Evolutionary conservation across 2,329 filamentous ascomycete genomes (phyloP).

Genomic region (Venturia nashicola): DNA sequence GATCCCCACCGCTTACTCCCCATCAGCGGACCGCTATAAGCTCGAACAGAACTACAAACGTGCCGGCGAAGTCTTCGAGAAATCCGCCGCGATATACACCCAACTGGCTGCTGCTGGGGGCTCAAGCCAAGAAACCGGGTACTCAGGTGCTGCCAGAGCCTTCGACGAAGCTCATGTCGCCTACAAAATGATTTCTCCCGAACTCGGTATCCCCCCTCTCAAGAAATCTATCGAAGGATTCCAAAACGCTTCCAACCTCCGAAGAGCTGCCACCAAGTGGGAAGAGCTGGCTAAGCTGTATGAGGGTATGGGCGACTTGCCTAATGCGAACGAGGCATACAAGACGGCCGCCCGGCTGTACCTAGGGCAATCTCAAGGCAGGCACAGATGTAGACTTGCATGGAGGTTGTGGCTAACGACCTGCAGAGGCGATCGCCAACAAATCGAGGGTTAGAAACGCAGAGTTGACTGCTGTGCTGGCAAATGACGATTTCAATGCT

Average conservation of each 20-base stretch:
- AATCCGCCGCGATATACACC: conserved; percentile 29
- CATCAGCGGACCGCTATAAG: conserved; percentile 3
- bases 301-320: conserved; percentile 71
- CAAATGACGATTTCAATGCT: neutral
- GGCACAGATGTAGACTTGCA: too few species aligned
- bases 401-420: too few species aligned
- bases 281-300: conserved; percentile 79
- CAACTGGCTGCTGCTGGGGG: conserved; percentile 38
- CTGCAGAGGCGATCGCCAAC: conserved; percentile 43
- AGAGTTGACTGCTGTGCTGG: conserved; percentile 60
- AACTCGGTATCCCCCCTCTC: conserved; percentile 71
- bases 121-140: conserved; percentile 47
- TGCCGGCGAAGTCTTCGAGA: conserved; percentile 1
- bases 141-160: conserved; percentile 82
- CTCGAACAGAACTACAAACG: neutral
- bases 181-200: conserved; percentile 73
- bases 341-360: conserved; percentile 54
- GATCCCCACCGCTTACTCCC: neutral
- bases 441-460: conserved; percentile 74
- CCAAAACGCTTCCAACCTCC: conserved; percentile 79
- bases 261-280: conserved; percentile 80
- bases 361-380: too few species aligned
- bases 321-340: conserved; percentile 70
- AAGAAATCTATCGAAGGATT: conserved; percentile 75
- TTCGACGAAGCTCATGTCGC: conserved; percentile 88